Evolutionary conservation across 2,329 filamentous ascomycete genomes (phyloP), one percentile per base, ranked within the genome.

Genomic region (Colletotrichum navitas): DNA sequence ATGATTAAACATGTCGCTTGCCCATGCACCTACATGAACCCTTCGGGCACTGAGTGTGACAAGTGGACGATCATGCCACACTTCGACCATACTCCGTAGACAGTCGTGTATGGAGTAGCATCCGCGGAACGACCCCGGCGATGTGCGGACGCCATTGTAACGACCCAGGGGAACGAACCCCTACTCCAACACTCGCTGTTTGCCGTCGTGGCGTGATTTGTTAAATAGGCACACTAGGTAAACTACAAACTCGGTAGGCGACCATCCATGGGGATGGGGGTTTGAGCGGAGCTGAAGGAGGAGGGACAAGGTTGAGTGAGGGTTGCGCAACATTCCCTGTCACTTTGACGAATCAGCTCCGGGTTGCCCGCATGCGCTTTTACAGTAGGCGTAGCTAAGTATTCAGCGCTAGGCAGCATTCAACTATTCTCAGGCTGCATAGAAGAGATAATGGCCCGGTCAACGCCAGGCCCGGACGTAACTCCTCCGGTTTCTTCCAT

Each of bases 61-160:
- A 59, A 71, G 45, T 68, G 59, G 68, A 63, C 12, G 43, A 29
- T 54, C 65, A 59, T 68, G 65, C 59, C 29, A 21, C 1, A 43
- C 16, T n/a, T 18, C n/a, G 34, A 34, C 63, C 41, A 59, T 8
- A 18, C 26, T 36, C 29, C 10, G 12, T 12, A 41, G 41, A 43
- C 21, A 43, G 21, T 26, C 21, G 3, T 1, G 4, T 26, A 49
- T n/a, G 21, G n/a, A 12, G 47, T 54, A 34, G 5, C 49, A 45
- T 54, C 36, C 59, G 65, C 45, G 43, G 59, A 63, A 47, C 24
- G 47, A 54, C 12, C 32, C 64, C 58, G 56, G 43, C 29, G 24
- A 11, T 12, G 45, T 49, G 26, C 26, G 8, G 32, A 32, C n/a
- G 12, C 34, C 45, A 34, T 11, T 6, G 12, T 12, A 51, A 8